phyloP scores from a whole-genome alignment of 805 yeast genomes.

The Candida patagonica region DNA sequence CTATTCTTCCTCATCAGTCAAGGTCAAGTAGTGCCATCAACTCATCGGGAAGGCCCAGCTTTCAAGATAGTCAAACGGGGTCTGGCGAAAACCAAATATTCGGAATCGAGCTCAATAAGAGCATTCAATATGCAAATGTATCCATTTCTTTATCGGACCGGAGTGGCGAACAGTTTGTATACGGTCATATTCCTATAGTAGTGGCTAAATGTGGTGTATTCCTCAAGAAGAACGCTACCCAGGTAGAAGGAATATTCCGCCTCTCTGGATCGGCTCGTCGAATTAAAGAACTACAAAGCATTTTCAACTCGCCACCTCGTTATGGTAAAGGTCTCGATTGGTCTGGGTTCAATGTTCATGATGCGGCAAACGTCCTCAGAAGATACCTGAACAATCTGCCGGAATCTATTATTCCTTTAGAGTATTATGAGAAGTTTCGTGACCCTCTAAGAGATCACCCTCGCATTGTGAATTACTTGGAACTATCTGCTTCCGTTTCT shows the following conservation, averaged over 20 bases:
- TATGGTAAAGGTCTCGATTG: slow-evolving; percentile 83
- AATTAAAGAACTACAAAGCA: slow-evolving; percentile 72
- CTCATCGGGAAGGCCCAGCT: no score
- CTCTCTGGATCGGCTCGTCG: slow-evolving; percentile 88
- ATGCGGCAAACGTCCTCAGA: slow-evolving; percentile 85
- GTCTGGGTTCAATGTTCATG: slow-evolving; percentile 94
- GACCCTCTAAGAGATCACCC: slow-evolving; percentile 57
- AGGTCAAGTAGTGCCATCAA: slow-evolving; percentile 4
- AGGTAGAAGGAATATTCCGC: slow-evolving; percentile 85
- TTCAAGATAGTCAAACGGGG: no score
- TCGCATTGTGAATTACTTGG: slow-evolving; percentile 54
- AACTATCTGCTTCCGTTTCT: neutral
- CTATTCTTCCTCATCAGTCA: slow-evolving; percentile 1
- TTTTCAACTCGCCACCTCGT: slow-evolving; percentile 79
- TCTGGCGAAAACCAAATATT: slow-evolving; percentile 40
- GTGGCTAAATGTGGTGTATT: slow-evolving; percentile 94
- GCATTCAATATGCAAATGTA: slow-evolving; percentile 70
- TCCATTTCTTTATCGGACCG: slow-evolving; percentile 56
- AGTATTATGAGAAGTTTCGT: slow-evolving; percentile 67
- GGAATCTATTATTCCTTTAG: slow-evolving; percentile 82
- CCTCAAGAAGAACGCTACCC: slow-evolving; percentile 59
- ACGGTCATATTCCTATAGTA: slow-evolving; percentile 84
- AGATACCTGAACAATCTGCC: slow-evolving; percentile 80
- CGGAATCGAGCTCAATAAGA: slow-evolving; percentile 68
- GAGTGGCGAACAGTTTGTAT: slow-evolving; percentile 53